These are phyloP conservation scores for Yueomyces sp. DNA, from an alignment of 805 yeast species.

Conservation along the genomic window DNA sequence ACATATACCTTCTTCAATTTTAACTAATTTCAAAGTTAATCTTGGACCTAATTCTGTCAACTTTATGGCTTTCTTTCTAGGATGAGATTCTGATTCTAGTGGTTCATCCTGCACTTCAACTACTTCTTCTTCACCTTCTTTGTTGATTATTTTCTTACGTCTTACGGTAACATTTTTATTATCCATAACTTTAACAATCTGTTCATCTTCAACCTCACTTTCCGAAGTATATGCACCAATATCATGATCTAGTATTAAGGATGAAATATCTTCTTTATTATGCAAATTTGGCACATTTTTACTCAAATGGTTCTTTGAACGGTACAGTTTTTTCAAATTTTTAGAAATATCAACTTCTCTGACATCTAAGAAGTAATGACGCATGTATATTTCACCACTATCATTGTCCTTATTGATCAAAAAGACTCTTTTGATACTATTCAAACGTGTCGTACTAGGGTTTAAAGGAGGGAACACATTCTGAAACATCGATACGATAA, in stretches of 20 bases:
- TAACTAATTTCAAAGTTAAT: conserved; percentile 55
- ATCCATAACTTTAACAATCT: conserved; percentile 46
- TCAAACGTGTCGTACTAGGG: conserved; percentile 66
- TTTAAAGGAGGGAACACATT: conserved; percentile 92
- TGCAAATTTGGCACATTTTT: conserved; percentile 60
- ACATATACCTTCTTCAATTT: conserved; percentile 88
- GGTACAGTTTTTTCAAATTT: conserved; percentile 58
- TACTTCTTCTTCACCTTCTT: conserved; percentile 11
- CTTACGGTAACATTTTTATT: conserved; percentile 19
- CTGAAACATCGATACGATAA: conserved; percentile 81
- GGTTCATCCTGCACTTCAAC: conserved; percentile 9
- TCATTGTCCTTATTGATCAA: conserved; percentile 62
- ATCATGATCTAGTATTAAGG: conserved; percentile 69
- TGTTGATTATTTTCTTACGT: conserved; percentile 13
- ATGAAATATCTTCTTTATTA: conserved; percentile 62
- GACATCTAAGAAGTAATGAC: conserved; percentile 85
- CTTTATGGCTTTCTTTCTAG: conserved; percentile 72
- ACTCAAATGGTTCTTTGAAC: conserved; percentile 43
- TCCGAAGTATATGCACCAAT: conserved; percentile 73
- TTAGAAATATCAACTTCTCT: conserved; percentile 67
- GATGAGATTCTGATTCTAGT: background rate
- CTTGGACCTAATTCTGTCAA: conserved; percentile 91
- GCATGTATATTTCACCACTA: conserved; percentile 62
- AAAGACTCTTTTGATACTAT: conserved; percentile 69
- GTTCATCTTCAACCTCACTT: conserved; percentile 89